Evolutionary conservation across 1,139 yeast species (phyloP).

Genomic region (Protomyces inundatus): DNA sequence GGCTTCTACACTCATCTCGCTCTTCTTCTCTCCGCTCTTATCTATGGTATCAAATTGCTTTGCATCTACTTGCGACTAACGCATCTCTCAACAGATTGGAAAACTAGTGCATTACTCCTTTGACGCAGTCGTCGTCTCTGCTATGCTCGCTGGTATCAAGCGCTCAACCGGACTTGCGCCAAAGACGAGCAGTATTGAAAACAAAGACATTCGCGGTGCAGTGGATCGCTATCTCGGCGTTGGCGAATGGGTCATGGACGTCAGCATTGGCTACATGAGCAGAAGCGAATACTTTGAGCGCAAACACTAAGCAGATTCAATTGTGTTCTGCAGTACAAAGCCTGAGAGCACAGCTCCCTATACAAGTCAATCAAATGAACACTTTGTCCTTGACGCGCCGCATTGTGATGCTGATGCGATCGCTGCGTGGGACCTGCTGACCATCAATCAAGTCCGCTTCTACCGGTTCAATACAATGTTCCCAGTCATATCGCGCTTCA

Average conservation of each 20-base stretch:
- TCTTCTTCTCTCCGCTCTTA: neutral
- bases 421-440: neutral
- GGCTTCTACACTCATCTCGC: neutral
- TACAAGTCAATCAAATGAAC: neutral
- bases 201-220: conserved; percentile 54
- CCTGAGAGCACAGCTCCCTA: neutral
- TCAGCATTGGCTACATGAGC: conserved; percentile 64
- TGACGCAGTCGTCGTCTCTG: conserved; percentile 72
- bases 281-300: conserved; percentile 71
- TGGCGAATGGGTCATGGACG: conserved; percentile 82
- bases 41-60: neutral
- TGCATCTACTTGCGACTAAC: too few species aligned
- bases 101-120: conserved; percentile 55
- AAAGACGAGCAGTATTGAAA: conserved; percentile 40
- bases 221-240: conserved; percentile 63
- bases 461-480: conserved; percentile 15
- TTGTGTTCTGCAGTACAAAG: neutral
- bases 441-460: conserved; percentile 6
- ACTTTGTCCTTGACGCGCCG: neutral
- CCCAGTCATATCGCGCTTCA: conserved; percentile 18
- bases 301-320: conserved; percentile 38
- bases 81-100: conserved; percentile 31
- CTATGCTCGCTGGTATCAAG: conserved; percentile 83
- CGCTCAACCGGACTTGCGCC: conserved; percentile 76
- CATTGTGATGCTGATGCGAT: conserved; percentile 22